Percentiles rank a stretch among this genome's conserved stretches.
phyloP scores from a whole-genome alignment of 306 rosid species.

The cucumber (Cucumis sativus) region Cucumber_9930_V3 NC_026656.2:1008501-1009000 shows the following conservation, averaged over 20 bases:
- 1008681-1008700: background rate
- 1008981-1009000: background rate
- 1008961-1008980: background rate
- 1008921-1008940: background rate
- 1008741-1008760: slow-evolving; percentile 99
- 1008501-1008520: slow-evolving; percentile 68
- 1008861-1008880: background rate
- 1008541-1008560: slow-evolving; percentile 25
- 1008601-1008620: slow-evolving; percentile 9
- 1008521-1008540: slow-evolving; percentile 8
- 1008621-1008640: slow-evolving; percentile 7
- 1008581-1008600: slow-evolving; percentile 14
- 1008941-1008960: background rate
- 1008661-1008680: slow-evolving; percentile 4
- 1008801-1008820: slow-evolving; percentile 25
- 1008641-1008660: slow-evolving; percentile 2
- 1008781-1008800: slow-evolving; percentile 84
- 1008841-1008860: background rate
- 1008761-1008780: slow-evolving; percentile 51
- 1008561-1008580: slow-evolving; percentile 10
- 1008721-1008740: slow-evolving; percentile 54
- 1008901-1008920: background rate
- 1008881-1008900: background rate
- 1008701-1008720: slow-evolving; percentile 21
- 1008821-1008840: background rate